Base-by-base conservation (phyloP, 148 eudicot species). In the Heliamphora exappendiculata region DNA sequence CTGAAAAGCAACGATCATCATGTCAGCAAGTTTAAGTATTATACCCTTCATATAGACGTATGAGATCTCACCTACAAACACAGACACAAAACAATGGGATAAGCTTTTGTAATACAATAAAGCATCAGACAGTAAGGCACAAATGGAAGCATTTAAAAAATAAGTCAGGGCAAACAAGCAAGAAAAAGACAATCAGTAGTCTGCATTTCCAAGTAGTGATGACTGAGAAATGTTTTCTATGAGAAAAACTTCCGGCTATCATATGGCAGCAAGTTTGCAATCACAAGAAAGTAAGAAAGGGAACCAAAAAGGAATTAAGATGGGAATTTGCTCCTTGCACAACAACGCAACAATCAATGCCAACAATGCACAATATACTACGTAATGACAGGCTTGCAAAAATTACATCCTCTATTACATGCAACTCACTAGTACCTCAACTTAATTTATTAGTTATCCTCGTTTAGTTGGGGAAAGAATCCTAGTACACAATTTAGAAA, bases 1-100 rank as follows among this genome's bases (percentile, higher is more conserved):
- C 70, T 50, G 83, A 87, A 83, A 80, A 36, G 82, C 81, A 81
- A 75, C 44, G 59, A 24, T 82, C 87, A 87, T 87, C 70, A 85
- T 57, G 14, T 86, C 90, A 26, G 92, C 86, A 76, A 94, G 85
- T 84, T 86, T 86, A 70, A 88, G 84, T 67, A 90, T 72, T 76
- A 85, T 86, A 53, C 62, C 78, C 88, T 77, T 86, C 88, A 86
- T 90, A 76, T 84, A 85, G 26, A 83, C 50, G 73, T 69, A 77
- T 41, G 94, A 87, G 42, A 41, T 76, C 54, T 74, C 81, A 72
- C 97, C 98, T 93, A 74, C 33, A 85, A 83, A 19, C 51, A 3
- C 72, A 83, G 50, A 59, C 49, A 66, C 22, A 20, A 54, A 65
- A 42, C n/a, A 42, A 62, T 49, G 1, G 72, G 29, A 65, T 16